Conservation (phyloP, 2,329 filamentous ascomycete genomes). For the Fusarium udum region DNA sequence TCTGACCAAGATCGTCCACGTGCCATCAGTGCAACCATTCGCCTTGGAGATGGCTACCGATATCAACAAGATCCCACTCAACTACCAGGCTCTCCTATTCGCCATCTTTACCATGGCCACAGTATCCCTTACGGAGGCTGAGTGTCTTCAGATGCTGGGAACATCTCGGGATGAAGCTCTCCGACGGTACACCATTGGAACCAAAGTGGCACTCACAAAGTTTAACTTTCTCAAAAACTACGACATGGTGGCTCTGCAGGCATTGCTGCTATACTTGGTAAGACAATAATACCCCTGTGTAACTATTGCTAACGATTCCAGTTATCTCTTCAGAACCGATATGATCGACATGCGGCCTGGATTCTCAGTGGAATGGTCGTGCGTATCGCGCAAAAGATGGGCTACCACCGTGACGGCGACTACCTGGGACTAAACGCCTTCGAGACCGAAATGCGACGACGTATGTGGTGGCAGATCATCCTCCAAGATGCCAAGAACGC, state of each 20-base stretch:
- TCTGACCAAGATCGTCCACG: conserved; percentile 76
- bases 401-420: conserved; percentile 70
- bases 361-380: conserved; percentile 69
- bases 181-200: conserved; percentile 61
- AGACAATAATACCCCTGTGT: background rate
- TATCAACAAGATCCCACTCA: conserved; percentile 63
- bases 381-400: conserved; percentile 74
- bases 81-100: conserved; percentile 70
- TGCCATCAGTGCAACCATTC: conserved; percentile 72
- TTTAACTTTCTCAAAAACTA: conserved; percentile 68
- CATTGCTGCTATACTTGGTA: conserved; percentile 67
- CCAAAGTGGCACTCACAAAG: conserved; percentile 59
- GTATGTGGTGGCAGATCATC: conserved; percentile 73
- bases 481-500: conserved; percentile 67
- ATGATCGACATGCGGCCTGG: conserved; percentile 68
- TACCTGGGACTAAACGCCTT: conserved; percentile 66
- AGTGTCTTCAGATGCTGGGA: conserved; percentile 64
- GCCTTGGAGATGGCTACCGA: conserved; percentile 70
- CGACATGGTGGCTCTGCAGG: conserved; percentile 67
- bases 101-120: conserved; percentile 72
- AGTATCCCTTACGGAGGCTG: conserved; percentile 63
- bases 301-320: conserved; percentile 42
- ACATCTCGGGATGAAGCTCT: conserved; percentile 60
- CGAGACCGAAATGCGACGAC: conserved; percentile 73
- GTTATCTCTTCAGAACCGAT: conserved; percentile 66